phyloP scores from a whole-genome alignment of 805 yeast species.

The Candida hungchunana region DNA sequence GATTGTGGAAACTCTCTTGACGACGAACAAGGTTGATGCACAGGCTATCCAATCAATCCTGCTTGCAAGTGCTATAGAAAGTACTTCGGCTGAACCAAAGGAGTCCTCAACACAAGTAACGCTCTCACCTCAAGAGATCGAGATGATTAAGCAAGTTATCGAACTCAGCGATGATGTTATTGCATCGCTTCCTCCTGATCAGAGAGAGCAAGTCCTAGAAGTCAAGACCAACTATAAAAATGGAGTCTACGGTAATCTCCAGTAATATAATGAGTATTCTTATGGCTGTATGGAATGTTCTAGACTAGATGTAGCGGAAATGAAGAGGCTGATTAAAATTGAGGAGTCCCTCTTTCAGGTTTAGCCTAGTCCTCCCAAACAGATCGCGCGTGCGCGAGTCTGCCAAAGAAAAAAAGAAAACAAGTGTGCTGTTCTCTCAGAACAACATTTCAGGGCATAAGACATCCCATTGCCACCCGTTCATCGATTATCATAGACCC shows the following conservation, averaged over 20 bases:
- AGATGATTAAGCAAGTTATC: conserved; percentile 47
- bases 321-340: no score
- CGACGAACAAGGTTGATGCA: conserved; percentile 10
- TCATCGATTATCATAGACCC: neutral
- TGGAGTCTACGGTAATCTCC: conserved; percentile 26
- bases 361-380: no score
- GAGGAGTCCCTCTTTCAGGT: no score
- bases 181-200: conserved; percentile 45
- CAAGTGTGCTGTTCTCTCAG: no score
- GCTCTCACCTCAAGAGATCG: conserved; percentile 37
- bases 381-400: no score
- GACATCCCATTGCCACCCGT: neutral
- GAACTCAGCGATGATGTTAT: conserved; percentile 50
- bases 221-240: conserved; percentile 26
- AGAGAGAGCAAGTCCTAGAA: conserved; percentile 30
- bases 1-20: conserved; percentile 65
- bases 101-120: conserved; percentile 7
- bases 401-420: no score
- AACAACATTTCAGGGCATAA: no score
- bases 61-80: conserved; percentile 9
- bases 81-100: conserved; percentile 1
- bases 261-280: neutral
- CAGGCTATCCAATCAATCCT: conserved; percentile 36
- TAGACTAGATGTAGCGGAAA: no score
- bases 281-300: no score